Evolutionary conservation across 2,329 filamentous ascomycete genomes (phyloP).

Genomic region (Cytospora piceicola): DNA sequence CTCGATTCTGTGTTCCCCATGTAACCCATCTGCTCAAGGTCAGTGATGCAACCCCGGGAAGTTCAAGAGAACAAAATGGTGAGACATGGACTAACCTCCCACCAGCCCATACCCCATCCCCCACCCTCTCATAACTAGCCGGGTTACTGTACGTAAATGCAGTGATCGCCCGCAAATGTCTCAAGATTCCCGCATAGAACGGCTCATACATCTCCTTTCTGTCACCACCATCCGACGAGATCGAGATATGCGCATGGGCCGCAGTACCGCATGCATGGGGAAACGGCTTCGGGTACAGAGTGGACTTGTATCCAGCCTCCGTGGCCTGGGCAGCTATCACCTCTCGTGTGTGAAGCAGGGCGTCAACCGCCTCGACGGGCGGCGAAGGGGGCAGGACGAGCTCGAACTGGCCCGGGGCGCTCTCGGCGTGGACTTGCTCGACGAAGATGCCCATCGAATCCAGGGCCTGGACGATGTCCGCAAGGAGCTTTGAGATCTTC

Average conservation of each 20-base stretch:
- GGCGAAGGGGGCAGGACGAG: slow-evolving; percentile 68
- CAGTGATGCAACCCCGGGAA: not conserved
- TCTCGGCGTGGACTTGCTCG: slow-evolving; percentile 76
- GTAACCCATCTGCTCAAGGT: slow-evolving; percentile 59
- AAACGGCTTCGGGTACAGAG: slow-evolving; percentile 74
- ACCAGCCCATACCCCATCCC: slow-evolving; percentile 76
- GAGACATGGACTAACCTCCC: slow-evolving; percentile 49
- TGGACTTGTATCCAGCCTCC: slow-evolving; percentile 66
- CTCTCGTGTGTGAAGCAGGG: slow-evolving; percentile 71
- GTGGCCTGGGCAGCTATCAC: slow-evolving; percentile 68
- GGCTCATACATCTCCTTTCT: slow-evolving; percentile 55
- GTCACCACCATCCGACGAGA: slow-evolving; percentile 52
- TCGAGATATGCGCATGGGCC: slow-evolving; percentile 71
- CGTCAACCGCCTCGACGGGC: slow-evolving; percentile 71
- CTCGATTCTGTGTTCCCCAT: slow-evolving; percentile 83
- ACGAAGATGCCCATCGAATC: slow-evolving; percentile 65
- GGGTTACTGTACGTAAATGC: slow-evolving; percentile 71
- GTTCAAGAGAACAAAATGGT: not conserved
- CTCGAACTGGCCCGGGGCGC: slow-evolving; percentile 75
- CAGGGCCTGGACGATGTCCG: slow-evolving; percentile 67
- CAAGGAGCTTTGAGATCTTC: slow-evolving; percentile 59
- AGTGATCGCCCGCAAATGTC: slow-evolving; percentile 66
- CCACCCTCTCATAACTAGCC: slow-evolving; percentile 69
- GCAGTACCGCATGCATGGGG: slow-evolving; percentile 62
- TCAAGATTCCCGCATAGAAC: slow-evolving; percentile 75